Evolutionary conservation across 306 rosid genomes (phyloP), one percentile per base, ranked within the genome.

Genomic region (Purshia tridentata): DNA sequence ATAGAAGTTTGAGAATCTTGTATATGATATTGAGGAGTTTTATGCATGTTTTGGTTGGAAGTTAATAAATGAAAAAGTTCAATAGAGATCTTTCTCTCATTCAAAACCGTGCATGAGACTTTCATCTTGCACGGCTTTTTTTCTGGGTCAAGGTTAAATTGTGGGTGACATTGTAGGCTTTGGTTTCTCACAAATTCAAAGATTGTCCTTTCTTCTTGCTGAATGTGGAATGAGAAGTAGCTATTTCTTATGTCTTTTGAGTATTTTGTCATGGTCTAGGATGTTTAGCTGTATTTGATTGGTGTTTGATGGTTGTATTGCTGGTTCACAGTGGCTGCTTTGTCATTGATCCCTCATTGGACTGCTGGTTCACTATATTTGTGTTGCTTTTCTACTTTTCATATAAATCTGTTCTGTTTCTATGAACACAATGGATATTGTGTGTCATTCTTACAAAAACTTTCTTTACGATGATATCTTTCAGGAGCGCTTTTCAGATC

Each of bases 401-500:
- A 0, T 69, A 39, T 51, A 37, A 51, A 54, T 4, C 16, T 20
- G 51, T 69, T 69, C 5, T 40, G 46, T 68, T 39, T 19, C 62
- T 69, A 40, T 40, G 41, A 53, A 12, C 56, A 23, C 46, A 29
- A 9, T 35, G 46, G 72, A 40, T 10, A 37, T 7, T 11, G 18
- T 7, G 19, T 63, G 54, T 51, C 54, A 3, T 18, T 75, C 72
- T 79, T 23, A 18, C 76, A 47, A 57, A 48, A 62, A 67, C 61
- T 16, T 75, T 45, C 29, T 74, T 70, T 41, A 57, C 62, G 51
- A 29, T 71, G 51, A 70, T 77, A 62, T 69, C 70, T 79, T 85
- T 74, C 91, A 93, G 98, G 88, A 87, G 73, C 87, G 80, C 58
- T 91, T 93, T 76, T 81, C 71, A 60, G 90, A 89, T 83, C 93